Evolutionary conservation across 805 yeast species (phyloP), one percentile per base, ranked within the genome.

Genomic region (Suhomyces sp.): DNA sequence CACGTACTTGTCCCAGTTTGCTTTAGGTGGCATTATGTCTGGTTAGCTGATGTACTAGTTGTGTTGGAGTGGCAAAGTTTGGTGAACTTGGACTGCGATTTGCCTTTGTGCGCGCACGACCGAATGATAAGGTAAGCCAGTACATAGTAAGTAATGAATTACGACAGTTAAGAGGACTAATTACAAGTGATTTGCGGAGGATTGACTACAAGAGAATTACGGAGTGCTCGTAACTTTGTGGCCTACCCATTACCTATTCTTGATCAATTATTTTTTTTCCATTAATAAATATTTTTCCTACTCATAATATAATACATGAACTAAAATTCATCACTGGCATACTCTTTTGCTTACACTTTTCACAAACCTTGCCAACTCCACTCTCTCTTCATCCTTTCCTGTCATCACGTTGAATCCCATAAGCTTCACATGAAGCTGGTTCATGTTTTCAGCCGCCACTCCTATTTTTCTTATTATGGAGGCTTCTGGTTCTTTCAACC

Each of bases 1-100:
- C 67, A 85, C 86, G 73, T 89, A 90, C 70, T 94, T 94, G 67
- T 96, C 99, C 99, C 99, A 94, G 71, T 94, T 96, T 52, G 91
- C 94, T 78, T 91, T 94, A 60, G 97, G 97, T 55, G 97, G 92
- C 97, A 92, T 92, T 58, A 24, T n/a, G 15, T 29, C 33, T 35
- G 37, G 22, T 46, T 21, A 22, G 21, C 22, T 31, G 43, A 10
- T 25, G 47, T 25, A 7, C 29, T 45, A 19, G 35, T 35, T 21
- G 25, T 47, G 29, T 46, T 17, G 25, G 40, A 37, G 39, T 44
- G 47, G 47, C 39, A 31, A 29, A 22, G 35, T 27, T 37, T 37
- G 41, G 41, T 37, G 21, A 19, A 17, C 13, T 37, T 37, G 12
- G 41, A 37, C 41, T 37, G 41, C 41, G 41, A 41, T 41, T 46